Evolutionary conservation across 164 flowering plant species (phyloP), one percentile per base, ranked within the genome.

Genomic region (Aristolochia contorta): DNA sequence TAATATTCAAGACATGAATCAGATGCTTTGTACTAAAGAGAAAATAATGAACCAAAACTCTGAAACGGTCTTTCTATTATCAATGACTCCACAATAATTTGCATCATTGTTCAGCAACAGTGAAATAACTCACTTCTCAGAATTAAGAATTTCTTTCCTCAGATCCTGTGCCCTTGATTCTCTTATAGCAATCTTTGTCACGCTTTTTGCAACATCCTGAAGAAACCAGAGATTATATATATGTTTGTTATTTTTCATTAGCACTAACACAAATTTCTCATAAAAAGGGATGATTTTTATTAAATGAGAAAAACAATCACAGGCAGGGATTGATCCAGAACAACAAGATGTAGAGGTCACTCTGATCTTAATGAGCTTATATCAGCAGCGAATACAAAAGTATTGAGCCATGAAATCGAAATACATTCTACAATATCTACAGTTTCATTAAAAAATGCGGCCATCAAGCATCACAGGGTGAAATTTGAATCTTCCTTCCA

Each of bases 131-230:
- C 65, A 94, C 99, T 88, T 94, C 64, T 86, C 89, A 64, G 96
- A 91, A 75, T 91, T 94, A 20, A 94, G 77, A 70, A 94, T 88
- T 68, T 90, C 96, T 72, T 86, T 94, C 72, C 99, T 86, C 66
- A 94, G 72, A 75, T 94, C 99, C 77, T 82, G 92, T 51, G 96
- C 97, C 48, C 97, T 82, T 24, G 97, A 70, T 78, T 94, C 97
- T 69, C 87, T 80, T 18, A 94, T 75, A 47, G 89, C 87, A 75
- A 86, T 37, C 77, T 81, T 91, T 37, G 99, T 94, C 57, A 94
- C 85, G 66, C 93, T 82, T 76, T 84, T 86, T 4, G 82, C 79
- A 51, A 85, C 76, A 70, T 94, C 99, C 99, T 94, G 87, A 37
- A 64, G 57, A 62, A 55, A 12, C 32, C 65, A 63, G 46, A 18